Percentiles rank a stretch among this genome's conserved stretches.
Conservation (phyloP, 257 asterid species). For the Gentiana dahurica region DNA sequence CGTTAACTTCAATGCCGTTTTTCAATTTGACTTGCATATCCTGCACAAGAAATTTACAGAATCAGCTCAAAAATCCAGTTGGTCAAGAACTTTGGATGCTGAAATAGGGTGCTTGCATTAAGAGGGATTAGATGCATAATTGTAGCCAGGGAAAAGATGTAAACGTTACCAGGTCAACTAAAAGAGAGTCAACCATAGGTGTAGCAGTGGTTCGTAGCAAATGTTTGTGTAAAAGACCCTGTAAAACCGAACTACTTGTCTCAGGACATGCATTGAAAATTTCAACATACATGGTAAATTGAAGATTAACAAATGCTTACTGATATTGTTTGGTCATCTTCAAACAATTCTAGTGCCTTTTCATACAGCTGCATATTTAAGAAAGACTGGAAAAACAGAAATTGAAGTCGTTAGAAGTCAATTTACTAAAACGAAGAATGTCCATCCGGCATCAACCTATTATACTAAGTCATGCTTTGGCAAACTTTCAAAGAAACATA, state of each 20-base stretch:
- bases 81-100: constrained; percentile 2
- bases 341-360: constrained; percentile 88
- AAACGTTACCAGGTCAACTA: constrained; percentile 64
- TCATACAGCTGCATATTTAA: constrained; percentile 85
- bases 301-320: constrained; percentile 35
- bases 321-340: constrained; percentile 74
- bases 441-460: not conserved
- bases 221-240: constrained; percentile 88
- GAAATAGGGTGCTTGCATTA: constrained; percentile 4
- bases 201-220: constrained; percentile 73
- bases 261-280: constrained; percentile 1
- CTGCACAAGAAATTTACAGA: constrained; percentile 30
- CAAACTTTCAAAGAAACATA: not conserved
- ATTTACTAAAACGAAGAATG: not conserved
- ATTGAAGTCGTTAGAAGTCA: not conserved
- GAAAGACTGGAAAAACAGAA: constrained; percentile 43
- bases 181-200: constrained; percentile 59
- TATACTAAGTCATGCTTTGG: not conserved
- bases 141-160: constrained; percentile 4
- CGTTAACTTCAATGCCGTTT: constrained; percentile 69
- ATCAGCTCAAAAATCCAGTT: constrained; percentile 8
- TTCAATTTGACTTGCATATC: constrained; percentile 63
- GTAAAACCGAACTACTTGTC: constrained; percentile 3
- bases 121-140: not conserved
- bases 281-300: constrained; percentile 11